Conservation (phyloP, 768 basidiomycete species). For the Cystobasidium onofrii region DNA sequence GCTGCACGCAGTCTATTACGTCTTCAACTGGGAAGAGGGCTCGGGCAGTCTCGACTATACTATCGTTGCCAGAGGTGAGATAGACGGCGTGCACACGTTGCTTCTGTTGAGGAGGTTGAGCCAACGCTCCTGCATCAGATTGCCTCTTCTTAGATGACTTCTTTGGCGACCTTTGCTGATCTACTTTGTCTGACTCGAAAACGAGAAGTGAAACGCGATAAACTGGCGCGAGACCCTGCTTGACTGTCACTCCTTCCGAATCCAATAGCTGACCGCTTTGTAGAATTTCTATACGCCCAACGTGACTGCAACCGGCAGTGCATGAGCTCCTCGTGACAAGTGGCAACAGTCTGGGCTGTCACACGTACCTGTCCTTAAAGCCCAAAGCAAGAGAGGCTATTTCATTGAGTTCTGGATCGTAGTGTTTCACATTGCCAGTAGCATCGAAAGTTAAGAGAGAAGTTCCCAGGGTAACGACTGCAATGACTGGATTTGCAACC, state of each 20-base stretch:
- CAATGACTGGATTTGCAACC: neutral
- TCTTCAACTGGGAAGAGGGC: neutral
- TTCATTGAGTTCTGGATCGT: neutral
- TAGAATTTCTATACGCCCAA: neutral
- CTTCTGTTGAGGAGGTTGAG: neutral
- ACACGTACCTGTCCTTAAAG: neutral
- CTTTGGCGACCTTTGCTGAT: neutral
- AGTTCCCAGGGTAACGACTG: neutral
- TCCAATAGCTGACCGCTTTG: neutral
- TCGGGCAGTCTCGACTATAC: neutral
- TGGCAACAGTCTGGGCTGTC: neutral
- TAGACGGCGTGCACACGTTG: neutral
- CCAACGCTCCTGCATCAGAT: neutral
- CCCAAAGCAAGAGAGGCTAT: neutral
- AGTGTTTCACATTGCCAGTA: neutral
- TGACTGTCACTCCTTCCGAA: neutral
- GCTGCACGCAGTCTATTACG: neutral
- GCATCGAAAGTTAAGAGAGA: conserved; percentile 1
- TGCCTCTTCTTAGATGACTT: neutral
- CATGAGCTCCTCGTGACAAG: neutral
- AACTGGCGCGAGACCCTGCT: neutral
- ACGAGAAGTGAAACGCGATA: neutral
- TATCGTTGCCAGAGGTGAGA: neutral
- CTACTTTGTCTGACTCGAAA: neutral
- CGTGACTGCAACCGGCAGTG: neutral